Conservation (phyloP, 2,329 filamentous ascomycete genomes). For the Penicillium decumbens region DNA sequence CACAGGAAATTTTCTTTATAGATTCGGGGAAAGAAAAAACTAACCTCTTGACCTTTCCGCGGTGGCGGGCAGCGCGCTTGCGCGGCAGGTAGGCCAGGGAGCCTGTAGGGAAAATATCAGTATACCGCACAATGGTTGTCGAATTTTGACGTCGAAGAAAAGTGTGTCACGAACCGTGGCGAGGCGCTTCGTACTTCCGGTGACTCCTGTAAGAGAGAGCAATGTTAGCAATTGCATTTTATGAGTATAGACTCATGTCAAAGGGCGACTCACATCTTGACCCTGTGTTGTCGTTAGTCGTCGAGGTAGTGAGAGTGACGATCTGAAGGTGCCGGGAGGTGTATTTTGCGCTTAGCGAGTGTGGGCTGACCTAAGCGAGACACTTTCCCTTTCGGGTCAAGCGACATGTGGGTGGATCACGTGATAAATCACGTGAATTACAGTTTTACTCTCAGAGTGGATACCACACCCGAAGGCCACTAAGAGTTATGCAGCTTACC, state of each 20-base stretch:
- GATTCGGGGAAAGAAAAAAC: constrained; percentile 27
- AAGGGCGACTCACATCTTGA: constrained; percentile 43
- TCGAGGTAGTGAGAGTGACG: constrained; percentile 42
- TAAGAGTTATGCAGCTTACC: background rate
- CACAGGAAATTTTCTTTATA: constrained; percentile 15
- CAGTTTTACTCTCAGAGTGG: background rate
- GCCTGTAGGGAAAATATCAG: constrained; percentile 39
- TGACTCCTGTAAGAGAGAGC: constrained; percentile 45
- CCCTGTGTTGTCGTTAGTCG: constrained; percentile 48
- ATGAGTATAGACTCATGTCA: background rate
- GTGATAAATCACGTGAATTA: background rate
- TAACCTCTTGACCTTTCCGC: constrained; percentile 98
- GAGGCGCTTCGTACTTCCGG: constrained; percentile 77
- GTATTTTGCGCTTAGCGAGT: constrained; percentile 41
- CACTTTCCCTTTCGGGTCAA: constrained; percentile 12
- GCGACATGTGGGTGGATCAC: constrained; percentile 10
- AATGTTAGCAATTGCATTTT: constrained; percentile 26
- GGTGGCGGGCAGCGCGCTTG: constrained; percentile 90
- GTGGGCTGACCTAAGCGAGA: constrained; percentile 44
- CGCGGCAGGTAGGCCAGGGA: constrained; percentile 81
- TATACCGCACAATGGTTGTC: constrained; percentile 30
- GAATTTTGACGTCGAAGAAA: constrained; percentile 43
- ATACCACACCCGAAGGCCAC: background rate
- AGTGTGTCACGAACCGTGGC: constrained; percentile 84
- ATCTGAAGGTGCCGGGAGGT: constrained; percentile 35